These are phyloP conservation scores for Irpex sp. DNA, from an alignment of 1,284 basidiomycete species.

Conservation along the genomic window DNA sequence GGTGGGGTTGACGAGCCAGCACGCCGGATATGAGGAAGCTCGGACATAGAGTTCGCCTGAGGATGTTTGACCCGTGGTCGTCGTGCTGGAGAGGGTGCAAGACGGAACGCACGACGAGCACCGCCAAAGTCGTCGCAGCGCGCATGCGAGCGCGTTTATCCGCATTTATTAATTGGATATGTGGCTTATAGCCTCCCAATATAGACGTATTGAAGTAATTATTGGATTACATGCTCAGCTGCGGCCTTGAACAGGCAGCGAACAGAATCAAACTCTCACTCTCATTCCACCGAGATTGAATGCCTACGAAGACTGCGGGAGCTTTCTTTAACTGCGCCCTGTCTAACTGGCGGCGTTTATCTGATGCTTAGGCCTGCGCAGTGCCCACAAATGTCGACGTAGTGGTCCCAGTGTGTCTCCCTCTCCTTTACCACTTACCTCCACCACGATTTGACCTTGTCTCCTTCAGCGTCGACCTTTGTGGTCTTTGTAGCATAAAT, in stretches of 20 bases:
- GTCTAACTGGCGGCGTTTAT: constrained; percentile 3
- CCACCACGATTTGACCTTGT: neutral
- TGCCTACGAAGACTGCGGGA: neutral
- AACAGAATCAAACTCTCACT: neutral
- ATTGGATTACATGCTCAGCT: neutral
- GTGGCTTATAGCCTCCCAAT: neutral
- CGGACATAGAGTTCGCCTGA: neutral
- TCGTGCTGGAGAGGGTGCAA: neutral
- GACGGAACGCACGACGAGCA: neutral
- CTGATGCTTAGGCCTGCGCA: neutral
- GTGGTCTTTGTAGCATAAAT: too few species aligned
- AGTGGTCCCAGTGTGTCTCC: neutral
- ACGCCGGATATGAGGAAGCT: neutral
- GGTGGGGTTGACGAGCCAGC: constrained; percentile 3
- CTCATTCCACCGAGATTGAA: neutral
- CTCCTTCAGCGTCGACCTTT: neutral
- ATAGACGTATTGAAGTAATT: neutral
- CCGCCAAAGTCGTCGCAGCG: neutral
- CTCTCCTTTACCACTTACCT: neutral
- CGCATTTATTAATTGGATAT: neutral
- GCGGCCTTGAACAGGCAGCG: neutral
- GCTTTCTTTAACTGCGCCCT: neutral
- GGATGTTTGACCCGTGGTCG: neutral
- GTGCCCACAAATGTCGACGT: neutral
- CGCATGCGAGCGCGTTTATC: neutral